phyloP scores from a whole-genome alignment of 2,329 filamentous ascomycete species.

The Pseudopithomyces chartarum region DNA sequence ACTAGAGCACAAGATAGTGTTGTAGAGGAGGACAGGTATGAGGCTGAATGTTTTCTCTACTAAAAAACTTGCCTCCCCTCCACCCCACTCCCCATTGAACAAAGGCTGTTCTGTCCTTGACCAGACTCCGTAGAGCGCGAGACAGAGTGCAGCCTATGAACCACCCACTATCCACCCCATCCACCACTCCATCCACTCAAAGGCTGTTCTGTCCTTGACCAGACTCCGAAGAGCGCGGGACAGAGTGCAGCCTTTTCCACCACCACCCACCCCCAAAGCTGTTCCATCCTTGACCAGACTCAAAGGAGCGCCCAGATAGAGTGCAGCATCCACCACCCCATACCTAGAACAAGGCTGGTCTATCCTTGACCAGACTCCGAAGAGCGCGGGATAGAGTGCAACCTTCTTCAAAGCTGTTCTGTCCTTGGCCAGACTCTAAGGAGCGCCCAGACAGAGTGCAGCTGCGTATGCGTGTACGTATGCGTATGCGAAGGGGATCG shows the following conservation, averaged over 20 bases:
- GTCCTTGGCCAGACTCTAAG: background rate
- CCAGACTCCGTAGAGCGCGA: background rate
- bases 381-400: too few species aligned
- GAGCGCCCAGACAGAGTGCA: too few species aligned
- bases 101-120: conserved; percentile 1
- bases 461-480: too few species aligned
- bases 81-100: too few species aligned
- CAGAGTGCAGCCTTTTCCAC: conserved; percentile 3
- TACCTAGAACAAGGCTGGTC: too few species aligned
- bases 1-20: background rate
- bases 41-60: background rate
- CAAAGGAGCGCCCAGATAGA: too few species aligned
- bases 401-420: background rate
- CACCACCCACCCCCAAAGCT: background rate
- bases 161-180: background rate
- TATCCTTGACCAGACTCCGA: too few species aligned
- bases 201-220: conserved; percentile 2
- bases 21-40: background rate
- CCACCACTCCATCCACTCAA: background rate
- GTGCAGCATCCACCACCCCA: too few species aligned
- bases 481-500: too few species aligned
- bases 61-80: too few species aligned
- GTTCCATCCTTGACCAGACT: too few species aligned
- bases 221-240: background rate
- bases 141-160: background rate